A percentile compares a stretch with the other conserved stretches of the same genome.
Conservation (phyloP, 1,139 yeast species). For the Debaryomycetaceae sp. region DNA sequence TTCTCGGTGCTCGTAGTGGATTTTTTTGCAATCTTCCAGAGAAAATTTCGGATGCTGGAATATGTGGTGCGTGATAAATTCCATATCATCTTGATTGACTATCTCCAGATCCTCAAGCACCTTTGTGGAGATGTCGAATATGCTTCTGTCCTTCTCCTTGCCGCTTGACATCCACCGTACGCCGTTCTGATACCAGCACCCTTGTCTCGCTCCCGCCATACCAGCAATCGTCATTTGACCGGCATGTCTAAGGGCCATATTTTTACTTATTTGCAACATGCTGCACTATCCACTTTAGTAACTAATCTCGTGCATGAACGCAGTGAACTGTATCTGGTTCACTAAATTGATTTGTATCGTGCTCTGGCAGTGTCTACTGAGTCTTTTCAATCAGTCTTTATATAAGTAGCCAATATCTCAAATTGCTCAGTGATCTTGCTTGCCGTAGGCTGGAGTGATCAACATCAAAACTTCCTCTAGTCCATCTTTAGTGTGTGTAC, state of each 20-base stretch:
- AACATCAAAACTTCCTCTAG: no score
- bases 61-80: conserved; percentile 41
- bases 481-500: no score
- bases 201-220: background rate
- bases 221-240: background rate
- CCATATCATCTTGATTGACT: conserved; percentile 23
- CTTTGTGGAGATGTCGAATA: conserved; percentile 22
- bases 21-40: conserved; percentile 42
- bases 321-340: no score
- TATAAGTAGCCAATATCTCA: no score
- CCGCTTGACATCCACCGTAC: conserved; percentile 7
- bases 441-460: no score
- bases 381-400: no score
- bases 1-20: conserved; percentile 50
- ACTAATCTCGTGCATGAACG: no score
- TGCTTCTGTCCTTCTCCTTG: background rate
- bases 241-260: background rate
- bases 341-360: no score
- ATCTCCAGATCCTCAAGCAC: conserved; percentile 21
- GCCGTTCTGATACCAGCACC: conserved; percentile 1
- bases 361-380: no score
- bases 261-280: background rate
- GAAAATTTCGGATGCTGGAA: conserved; percentile 58
- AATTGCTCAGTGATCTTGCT: no score
- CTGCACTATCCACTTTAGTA: background rate